Conservation (phyloP, 2,329 filamentous ascomycete genomes). For the Pseudopithomyces maydicus region DNA sequence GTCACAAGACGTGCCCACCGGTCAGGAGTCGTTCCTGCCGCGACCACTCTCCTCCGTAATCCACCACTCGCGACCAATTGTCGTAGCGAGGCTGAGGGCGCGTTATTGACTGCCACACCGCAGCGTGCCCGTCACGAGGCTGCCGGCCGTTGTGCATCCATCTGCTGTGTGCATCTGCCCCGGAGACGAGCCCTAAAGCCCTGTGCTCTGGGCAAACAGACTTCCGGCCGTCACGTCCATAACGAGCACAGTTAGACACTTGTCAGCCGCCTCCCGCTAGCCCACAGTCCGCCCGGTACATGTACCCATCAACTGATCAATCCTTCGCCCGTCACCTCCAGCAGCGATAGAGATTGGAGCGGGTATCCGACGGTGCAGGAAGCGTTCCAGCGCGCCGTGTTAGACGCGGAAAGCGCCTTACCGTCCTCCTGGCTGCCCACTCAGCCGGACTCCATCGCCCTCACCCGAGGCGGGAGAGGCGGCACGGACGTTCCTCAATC, state of each 20-base stretch:
- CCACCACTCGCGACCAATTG: constrained; percentile 33
- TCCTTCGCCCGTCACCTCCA: neutral
- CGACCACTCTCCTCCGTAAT: constrained; percentile 19
- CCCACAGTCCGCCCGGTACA: constrained; percentile 17
- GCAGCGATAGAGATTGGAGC: neutral
- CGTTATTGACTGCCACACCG: constrained; percentile 45
- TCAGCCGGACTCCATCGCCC: constrained; percentile 26
- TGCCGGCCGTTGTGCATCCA: constrained; percentile 25
- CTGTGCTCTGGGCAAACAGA: neutral
- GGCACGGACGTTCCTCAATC: constrained; percentile 15
- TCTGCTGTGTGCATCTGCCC: constrained; percentile 20
- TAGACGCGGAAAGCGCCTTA: constrained; percentile 30
- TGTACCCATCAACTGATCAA: neutral
- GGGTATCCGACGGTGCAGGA: neutral
- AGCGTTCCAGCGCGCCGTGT: constrained; percentile 24
- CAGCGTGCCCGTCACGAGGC: constrained; percentile 28
- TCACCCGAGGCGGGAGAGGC: constrained; percentile 16
- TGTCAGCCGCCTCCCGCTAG: constrained; percentile 28
- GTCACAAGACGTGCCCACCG: constrained; percentile 40
- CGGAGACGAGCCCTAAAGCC: neutral
- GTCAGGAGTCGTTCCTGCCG: constrained; percentile 28
- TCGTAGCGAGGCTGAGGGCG: constrained; percentile 24
- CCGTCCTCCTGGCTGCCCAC: constrained; percentile 24
- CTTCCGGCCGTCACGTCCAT: constrained; percentile 1
- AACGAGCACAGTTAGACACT: constrained; percentile 1